Conservation (phyloP, 768 basidiomycete genomes). For the Russula griseocarnosa region DNA sequence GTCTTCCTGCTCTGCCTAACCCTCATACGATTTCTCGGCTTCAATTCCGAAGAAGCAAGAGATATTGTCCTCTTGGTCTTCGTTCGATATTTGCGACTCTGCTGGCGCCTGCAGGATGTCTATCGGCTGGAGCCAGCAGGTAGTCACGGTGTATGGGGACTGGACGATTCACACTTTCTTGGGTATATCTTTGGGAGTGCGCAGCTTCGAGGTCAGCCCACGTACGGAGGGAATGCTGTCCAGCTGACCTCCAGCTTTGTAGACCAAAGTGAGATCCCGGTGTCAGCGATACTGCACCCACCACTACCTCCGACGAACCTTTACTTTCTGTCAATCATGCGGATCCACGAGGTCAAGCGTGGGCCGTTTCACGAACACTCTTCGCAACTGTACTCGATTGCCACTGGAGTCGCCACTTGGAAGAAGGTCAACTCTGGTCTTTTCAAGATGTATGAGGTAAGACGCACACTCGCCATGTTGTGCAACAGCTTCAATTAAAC, state of each 20-base stretch:
- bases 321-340: slow-evolving; percentile 73
- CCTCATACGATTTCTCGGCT: slow-evolving; percentile 62
- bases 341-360: slow-evolving; percentile 74
- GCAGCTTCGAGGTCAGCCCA: slow-evolving; percentile 66
- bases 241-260: slow-evolving; percentile 13
- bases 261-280: slow-evolving; percentile 65
- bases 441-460: slow-evolving; percentile 92
- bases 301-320: slow-evolving; percentile 65
- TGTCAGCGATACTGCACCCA: slow-evolving; percentile 56
- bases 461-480: slow-evolving; percentile 24
- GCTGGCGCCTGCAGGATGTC: slow-evolving; percentile 81
- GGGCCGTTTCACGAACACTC: slow-evolving; percentile 94
- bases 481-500: background rate
- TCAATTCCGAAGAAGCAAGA: slow-evolving; percentile 58
- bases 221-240: background rate
- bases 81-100: slow-evolving; percentile 71
- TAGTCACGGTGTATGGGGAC: slow-evolving; percentile 96
- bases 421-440: slow-evolving; percentile 84
- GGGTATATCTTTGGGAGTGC: slow-evolving; percentile 89
- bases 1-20: slow-evolving; percentile 70
- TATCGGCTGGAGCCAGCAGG: slow-evolving; percentile 95
- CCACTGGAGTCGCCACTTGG: slow-evolving; percentile 86
- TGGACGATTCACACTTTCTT: slow-evolving; percentile 89
- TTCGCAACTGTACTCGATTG: slow-evolving; percentile 83
- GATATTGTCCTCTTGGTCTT: slow-evolving; percentile 59